These are phyloP conservation scores for Wallacemonas rigidus DNA, from an alignment of 208 protist species.

Conservation along the genomic window DNA sequence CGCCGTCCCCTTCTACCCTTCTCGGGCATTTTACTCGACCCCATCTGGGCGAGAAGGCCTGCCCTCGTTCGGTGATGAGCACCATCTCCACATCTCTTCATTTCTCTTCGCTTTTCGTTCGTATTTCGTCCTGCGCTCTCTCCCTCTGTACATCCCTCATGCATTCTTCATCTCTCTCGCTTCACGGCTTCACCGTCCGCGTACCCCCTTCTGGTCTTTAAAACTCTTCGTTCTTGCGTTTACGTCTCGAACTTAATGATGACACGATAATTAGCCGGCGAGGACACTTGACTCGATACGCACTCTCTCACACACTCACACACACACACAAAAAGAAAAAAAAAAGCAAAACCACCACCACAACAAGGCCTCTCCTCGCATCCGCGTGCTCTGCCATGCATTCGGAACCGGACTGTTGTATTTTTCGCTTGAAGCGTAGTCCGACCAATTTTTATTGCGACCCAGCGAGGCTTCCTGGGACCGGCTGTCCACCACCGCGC, in stretches of 20 bases:
- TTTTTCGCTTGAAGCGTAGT: slow-evolving; percentile 34
- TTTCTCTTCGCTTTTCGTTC: not conserved
- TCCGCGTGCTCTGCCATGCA: not conserved
- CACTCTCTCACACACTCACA: not conserved
- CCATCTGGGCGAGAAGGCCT: too few species aligned
- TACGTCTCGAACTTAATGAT: too few species aligned
- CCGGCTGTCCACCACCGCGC: too few species aligned
- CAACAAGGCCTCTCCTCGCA: not conserved
- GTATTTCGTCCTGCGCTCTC: not conserved
- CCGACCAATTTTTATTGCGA: slow-evolving; percentile 26
- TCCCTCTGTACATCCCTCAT: not conserved
- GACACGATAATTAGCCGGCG: too few species aligned
- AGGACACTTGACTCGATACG: too few species aligned
- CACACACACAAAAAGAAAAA: slow-evolving; percentile 8
- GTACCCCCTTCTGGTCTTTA: too few species aligned
- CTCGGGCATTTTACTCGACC: too few species aligned
- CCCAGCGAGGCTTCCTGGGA: not conserved
- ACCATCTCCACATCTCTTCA: not conserved
- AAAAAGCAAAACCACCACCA: not conserved
- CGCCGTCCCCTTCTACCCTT: too few species aligned
- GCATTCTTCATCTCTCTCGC: too few species aligned
- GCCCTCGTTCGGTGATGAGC: too few species aligned
- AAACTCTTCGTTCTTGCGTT: too few species aligned
- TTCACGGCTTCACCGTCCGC: too few species aligned
- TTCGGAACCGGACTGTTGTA: slow-evolving; percentile 7